These are phyloP conservation scores for Apophysomyces sp. DNA, from an alignment of 371 early-diverging fungal genomes.

Conservation along the genomic window DNA sequence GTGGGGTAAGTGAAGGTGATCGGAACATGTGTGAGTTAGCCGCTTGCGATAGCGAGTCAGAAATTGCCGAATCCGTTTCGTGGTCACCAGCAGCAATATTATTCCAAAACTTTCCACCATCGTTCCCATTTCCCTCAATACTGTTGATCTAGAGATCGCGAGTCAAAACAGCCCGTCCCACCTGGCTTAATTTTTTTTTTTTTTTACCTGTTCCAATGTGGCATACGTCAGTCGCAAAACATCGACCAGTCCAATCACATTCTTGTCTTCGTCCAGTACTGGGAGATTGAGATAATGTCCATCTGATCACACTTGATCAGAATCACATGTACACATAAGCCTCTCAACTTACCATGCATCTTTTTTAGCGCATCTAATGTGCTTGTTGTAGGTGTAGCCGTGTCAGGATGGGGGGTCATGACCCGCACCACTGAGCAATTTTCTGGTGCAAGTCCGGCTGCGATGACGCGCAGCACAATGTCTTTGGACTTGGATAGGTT, in stretches of 20 bases:
- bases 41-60: slow-evolving; percentile 31
- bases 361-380: slow-evolving; percentile 89
- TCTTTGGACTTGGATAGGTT: slow-evolving; percentile 53
- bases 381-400: slow-evolving; percentile 70
- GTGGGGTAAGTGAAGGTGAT: slow-evolving; percentile 14
- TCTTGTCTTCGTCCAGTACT: slow-evolving; percentile 75
- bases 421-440: slow-evolving; percentile 88
- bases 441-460: slow-evolving; percentile 81
- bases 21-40: slow-evolving; percentile 27
- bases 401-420: slow-evolving; percentile 96
- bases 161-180: neutral
- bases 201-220: slow-evolving; percentile 67
- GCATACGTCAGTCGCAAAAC: slow-evolving; percentile 88
- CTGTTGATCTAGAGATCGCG: slow-evolving; percentile 24
- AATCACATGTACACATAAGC: neutral
- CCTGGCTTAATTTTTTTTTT: neutral
- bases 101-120: slow-evolving; percentile 46
- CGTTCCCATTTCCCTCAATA: slow-evolving; percentile 43
- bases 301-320: slow-evolving; percentile 38
- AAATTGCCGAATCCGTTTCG: slow-evolving; percentile 35
- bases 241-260: slow-evolving; percentile 87
- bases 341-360: slow-evolving; percentile 69
- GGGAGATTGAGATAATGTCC: slow-evolving; percentile 95
- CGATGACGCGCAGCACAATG: slow-evolving; percentile 90
- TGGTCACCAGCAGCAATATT: slow-evolving; percentile 48